These are phyloP conservation scores for Cyberlindnera mrakii DNA, from an alignment of 805 yeast species.

Conservation along the genomic window DNA sequence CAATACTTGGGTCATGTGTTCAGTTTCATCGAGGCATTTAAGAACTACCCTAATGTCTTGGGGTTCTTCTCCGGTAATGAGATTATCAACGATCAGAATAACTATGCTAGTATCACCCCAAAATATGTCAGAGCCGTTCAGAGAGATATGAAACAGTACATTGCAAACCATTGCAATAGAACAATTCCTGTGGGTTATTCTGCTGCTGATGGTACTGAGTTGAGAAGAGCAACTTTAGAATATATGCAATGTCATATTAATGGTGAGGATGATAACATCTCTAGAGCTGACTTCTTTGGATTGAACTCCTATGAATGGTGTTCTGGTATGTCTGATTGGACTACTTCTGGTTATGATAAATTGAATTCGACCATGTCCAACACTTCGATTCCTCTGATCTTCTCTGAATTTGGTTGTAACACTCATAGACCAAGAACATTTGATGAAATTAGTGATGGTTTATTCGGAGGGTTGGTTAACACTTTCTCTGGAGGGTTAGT, in stretches of 20 bases:
- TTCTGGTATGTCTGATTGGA: constrained; percentile 63
- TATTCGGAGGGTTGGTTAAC: constrained; percentile 59
- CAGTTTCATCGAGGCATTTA: constrained; percentile 79
- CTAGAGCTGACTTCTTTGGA: constrained; percentile 87
- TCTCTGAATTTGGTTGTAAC: constrained; percentile 85
- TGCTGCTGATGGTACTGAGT: constrained; percentile 75
- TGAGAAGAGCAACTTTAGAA: constrained; percentile 69
- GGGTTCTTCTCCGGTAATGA: constrained; percentile 94
- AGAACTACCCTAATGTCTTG: constrained; percentile 73
- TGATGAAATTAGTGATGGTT: constrained; percentile 66
- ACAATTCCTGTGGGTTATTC: constrained; percentile 92
- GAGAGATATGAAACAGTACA: constrained; percentile 85
- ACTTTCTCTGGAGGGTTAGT: constrained; percentile 86
- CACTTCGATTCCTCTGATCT: constrained; percentile 60
- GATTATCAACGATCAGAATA: constrained; percentile 70
- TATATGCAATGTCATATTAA: constrained; percentile 77
- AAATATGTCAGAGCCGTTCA: constrained; percentile 83
- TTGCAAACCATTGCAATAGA: constrained; percentile 61
- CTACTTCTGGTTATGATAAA: constrained; percentile 59
- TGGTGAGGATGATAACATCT: constrained; percentile 44
- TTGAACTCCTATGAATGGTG: constrained; percentile 97
- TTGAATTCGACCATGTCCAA: constrained; percentile 53
- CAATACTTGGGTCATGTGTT: constrained; percentile 72
- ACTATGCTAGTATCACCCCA: constrained; percentile 61
- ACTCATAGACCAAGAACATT: constrained; percentile 72